Percentiles rank a stretch among this genome's conserved stretches.
Conservation (phyloP, 176 grass and related monocot species). For the Paspalum notatum region DNA sequence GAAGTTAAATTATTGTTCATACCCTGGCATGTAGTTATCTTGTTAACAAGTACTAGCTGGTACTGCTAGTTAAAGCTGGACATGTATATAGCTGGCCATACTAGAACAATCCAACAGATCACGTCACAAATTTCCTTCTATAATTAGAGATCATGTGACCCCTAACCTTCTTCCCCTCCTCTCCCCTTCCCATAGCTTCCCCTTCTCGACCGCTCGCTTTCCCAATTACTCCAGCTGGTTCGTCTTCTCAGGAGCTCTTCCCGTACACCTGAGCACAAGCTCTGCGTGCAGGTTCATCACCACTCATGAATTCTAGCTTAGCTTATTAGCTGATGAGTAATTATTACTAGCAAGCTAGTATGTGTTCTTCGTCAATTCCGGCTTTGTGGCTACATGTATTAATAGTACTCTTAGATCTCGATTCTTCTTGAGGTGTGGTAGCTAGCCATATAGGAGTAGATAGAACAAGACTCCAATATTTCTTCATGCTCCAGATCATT, state of each 20-base stretch:
- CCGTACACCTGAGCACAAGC: neutral
- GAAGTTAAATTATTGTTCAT: conserved; percentile 26
- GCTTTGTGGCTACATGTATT: conserved; percentile 23
- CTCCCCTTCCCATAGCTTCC: neutral
- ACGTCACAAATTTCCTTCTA: conserved; percentile 42
- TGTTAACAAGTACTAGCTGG: too few species aligned
- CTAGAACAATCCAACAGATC: conserved; percentile 47
- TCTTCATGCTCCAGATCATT: conserved; percentile 41
- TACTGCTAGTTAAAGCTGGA: conserved; percentile 21
- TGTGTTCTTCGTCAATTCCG: neutral
- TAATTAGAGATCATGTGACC: conserved; percentile 19
- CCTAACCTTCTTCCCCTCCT: conserved; percentile 25
- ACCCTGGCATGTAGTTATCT: conserved; percentile 14
- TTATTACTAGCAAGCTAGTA: neutral
- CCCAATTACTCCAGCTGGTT: conserved; percentile 33
- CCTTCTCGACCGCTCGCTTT: neutral
- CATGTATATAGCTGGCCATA: conserved; percentile 12
- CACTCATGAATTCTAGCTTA: conserved; percentile 21
- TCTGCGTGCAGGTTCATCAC: neutral
- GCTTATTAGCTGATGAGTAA: neutral
- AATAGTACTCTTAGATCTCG: conserved; percentile 27
- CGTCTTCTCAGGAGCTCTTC: neutral
- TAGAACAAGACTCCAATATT: conserved; percentile 39
- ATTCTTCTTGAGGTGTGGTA: conserved; percentile 19
- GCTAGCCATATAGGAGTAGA: conserved; percentile 7